A percentile compares a stretch with the other conserved stretches of the same genome.
These are phyloP conservation scores for Claviceps monticola DNA, from an alignment of 2,329 filamentous ascomycete genomes.

Conservation along the genomic window DNA sequence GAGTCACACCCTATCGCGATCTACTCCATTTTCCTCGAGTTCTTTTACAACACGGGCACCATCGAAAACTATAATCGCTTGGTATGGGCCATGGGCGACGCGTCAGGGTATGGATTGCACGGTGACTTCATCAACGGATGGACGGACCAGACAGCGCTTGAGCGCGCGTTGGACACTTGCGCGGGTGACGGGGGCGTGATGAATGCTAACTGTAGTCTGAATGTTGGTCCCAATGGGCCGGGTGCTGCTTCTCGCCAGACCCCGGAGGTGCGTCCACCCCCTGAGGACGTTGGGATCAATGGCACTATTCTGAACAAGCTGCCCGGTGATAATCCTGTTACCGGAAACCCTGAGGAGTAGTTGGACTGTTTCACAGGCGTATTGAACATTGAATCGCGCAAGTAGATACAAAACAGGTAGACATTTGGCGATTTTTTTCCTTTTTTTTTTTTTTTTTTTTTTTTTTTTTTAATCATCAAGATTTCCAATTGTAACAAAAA, in stretches of 20 bases:
- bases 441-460: too few relatives aligned
- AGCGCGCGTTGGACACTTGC: slow-evolving; percentile 14
- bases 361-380: not conserved
- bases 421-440: too few relatives aligned
- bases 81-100: slow-evolving; percentile 15
- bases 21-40: slow-evolving; percentile 31
- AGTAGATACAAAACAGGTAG: too few relatives aligned
- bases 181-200: slow-evolving; percentile 12
- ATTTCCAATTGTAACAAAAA: too few relatives aligned
- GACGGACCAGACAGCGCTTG: slow-evolving; percentile 14
- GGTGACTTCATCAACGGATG: slow-evolving; percentile 18
- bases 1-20: slow-evolving; percentile 27
- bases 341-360: not conserved
- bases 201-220: slow-evolving; percentile 13
- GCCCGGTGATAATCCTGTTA: slow-evolving; percentile 16
- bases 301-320: slow-evolving; percentile 11
- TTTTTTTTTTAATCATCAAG: too few relatives aligned
- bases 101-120: slow-evolving; percentile 16
- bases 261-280: slow-evolving; percentile 10
- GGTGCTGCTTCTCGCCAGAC: slow-evolving; percentile 9
- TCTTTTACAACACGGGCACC: slow-evolving; percentile 27
- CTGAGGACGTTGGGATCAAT: slow-evolving; percentile 13
- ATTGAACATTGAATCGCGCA: too few relatives aligned
- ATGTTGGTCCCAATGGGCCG: slow-evolving; percentile 12
- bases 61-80: slow-evolving; percentile 15